A percentile compares a stretch with the other conserved stretches of the same genome.
phyloP scores from a whole-genome alignment of 2,329 filamentous ascomycete species.

The Lachnellula occidentalis region DNA sequence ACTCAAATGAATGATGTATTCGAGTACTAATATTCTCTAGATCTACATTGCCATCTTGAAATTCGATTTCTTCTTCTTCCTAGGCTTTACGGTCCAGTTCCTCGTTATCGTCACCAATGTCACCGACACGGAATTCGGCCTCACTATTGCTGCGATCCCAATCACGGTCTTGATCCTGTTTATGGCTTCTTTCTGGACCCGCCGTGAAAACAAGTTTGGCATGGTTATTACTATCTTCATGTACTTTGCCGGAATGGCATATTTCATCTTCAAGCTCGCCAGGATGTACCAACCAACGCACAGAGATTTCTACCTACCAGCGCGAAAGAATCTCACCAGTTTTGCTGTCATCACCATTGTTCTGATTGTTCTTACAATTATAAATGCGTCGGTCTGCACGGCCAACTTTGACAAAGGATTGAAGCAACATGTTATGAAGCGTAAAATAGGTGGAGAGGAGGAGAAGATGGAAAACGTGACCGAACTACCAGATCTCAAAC shows the following conservation, averaged over 20 bases:
- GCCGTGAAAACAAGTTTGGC: conserved; percentile 72
- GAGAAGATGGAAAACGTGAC: conserved; percentile 48
- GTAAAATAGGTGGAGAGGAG: conserved; percentile 42
- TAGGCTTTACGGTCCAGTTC: conserved; percentile 97
- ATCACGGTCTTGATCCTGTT: conserved; percentile 86
- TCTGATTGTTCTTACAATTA: conserved; percentile 81
- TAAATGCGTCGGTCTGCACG: conserved; percentile 81
- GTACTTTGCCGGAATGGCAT: conserved; percentile 83
- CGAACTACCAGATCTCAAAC: conserved; percentile 36
- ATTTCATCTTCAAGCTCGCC: conserved; percentile 97
- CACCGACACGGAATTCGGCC: conserved; percentile 68
- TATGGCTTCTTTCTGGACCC: conserved; percentile 77
- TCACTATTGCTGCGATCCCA: conserved; percentile 86
- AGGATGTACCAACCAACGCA: conserved; percentile 77
- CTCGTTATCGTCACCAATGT: conserved; percentile 77
- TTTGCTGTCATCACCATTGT: conserved; percentile 92
- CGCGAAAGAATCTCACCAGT: conserved; percentile 79
- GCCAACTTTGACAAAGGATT: conserved; percentile 85
- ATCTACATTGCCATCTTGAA: conserved; percentile 97
- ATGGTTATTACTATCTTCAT: conserved; percentile 76
- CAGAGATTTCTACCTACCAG: conserved; percentile 62
- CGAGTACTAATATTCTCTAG: conserved; percentile 40
- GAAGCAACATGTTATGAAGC: conserved; percentile 73
- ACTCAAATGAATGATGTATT: not conserved
- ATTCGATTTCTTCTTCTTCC: conserved; percentile 99